These are phyloP conservation scores for Thelephora aurantiotincta DNA, from an alignment of 768 basidiomycete species.

Conservation along the genomic window DNA sequence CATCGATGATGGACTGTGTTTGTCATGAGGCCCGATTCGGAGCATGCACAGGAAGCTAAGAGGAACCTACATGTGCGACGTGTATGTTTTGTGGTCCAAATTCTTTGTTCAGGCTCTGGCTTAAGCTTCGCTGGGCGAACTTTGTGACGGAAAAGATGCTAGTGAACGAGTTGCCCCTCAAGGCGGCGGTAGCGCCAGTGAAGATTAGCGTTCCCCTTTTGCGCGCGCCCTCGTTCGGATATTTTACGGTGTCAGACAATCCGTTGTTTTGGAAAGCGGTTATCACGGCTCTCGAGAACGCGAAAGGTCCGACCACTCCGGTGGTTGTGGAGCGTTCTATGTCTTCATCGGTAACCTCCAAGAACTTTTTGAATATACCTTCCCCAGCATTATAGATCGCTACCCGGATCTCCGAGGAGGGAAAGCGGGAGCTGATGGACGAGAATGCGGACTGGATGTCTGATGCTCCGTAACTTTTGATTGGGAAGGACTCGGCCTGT, in stretches of 20 bases:
- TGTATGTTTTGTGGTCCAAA: conserved; percentile 31
- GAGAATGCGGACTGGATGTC: conserved; percentile 19
- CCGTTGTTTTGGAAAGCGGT: conserved; percentile 19
- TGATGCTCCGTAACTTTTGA: conserved; percentile 19
- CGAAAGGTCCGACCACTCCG: conserved; percentile 24
- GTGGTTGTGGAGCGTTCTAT: conserved; percentile 15
- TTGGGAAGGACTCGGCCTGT: conserved; percentile 25
- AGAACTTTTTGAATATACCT: conserved; percentile 24
- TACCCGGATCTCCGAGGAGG: conserved; percentile 20
- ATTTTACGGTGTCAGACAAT: conserved; percentile 1
- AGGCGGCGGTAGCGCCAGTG: conserved; percentile 28
- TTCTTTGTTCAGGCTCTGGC: conserved; percentile 29
- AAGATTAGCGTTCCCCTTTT: conserved; percentile 28
- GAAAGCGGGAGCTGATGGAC: conserved; percentile 16
- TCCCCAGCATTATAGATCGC: conserved; percentile 25
- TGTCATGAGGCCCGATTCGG: neutral
- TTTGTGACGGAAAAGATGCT: conserved; percentile 27
- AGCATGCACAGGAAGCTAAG: neutral
- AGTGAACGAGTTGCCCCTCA: conserved; percentile 24
- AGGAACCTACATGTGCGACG: conserved; percentile 45
- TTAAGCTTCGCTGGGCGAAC: conserved; percentile 25
- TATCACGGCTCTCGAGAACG: conserved; percentile 22
- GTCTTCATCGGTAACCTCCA: conserved; percentile 24
- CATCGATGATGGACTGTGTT: conserved; percentile 53
- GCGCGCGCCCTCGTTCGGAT: conserved; percentile 12